A percentile compares a stretch with the other conserved stretches of the same genome.
Conservation (phyloP, 2,329 filamentous ascomycete genomes). For the Ophiostoma sp. region DNA sequence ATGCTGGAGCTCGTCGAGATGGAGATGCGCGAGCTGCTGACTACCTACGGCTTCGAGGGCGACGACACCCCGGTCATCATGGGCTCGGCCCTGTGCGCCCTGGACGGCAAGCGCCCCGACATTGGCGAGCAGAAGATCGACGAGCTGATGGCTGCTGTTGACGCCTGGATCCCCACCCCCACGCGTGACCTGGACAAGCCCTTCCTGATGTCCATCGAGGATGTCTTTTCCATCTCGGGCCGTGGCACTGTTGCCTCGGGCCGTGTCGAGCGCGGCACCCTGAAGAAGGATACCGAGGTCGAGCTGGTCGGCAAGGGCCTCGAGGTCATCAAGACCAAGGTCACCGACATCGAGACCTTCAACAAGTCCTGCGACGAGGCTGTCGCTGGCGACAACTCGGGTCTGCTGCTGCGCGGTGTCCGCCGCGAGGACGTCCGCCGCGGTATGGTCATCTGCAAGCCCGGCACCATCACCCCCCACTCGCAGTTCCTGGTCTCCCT, state of each 20-base stretch:
- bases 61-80: slow-evolving; percentile 97
- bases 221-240: slow-evolving; percentile 82
- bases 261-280: slow-evolving; percentile 88
- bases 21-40: slow-evolving; percentile 98
- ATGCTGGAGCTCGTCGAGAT: slow-evolving; percentile 99
- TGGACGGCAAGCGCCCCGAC: slow-evolving; percentile 80
- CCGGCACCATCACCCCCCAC: slow-evolving; percentile 79
- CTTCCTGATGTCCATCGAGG: slow-evolving; percentile 97
- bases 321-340: slow-evolving; percentile 91
- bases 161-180: slow-evolving; percentile 94
- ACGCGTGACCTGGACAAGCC: slow-evolving; percentile 93
- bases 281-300: slow-evolving; percentile 92
- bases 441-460: slow-evolving; percentile 88
- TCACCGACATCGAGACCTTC: slow-evolving; percentile 99
- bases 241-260: slow-evolving; percentile 96
- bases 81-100: slow-evolving; percentile 90
- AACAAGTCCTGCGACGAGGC: slow-evolving; percentile 99
- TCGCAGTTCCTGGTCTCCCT: slow-evolving; percentile 90
- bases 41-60: slow-evolving; percentile 91
- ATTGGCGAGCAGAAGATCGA: slow-evolving; percentile 86
- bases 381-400: slow-evolving; percentile 94
- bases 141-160: slow-evolving; percentile 82
- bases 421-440: slow-evolving; percentile 91
- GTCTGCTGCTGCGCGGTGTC: slow-evolving; percentile 89
- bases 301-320: slow-evolving; percentile 86